Conservation (phyloP, 2,329 filamentous ascomycete genomes). For the Diaporthe destruens region DNA sequence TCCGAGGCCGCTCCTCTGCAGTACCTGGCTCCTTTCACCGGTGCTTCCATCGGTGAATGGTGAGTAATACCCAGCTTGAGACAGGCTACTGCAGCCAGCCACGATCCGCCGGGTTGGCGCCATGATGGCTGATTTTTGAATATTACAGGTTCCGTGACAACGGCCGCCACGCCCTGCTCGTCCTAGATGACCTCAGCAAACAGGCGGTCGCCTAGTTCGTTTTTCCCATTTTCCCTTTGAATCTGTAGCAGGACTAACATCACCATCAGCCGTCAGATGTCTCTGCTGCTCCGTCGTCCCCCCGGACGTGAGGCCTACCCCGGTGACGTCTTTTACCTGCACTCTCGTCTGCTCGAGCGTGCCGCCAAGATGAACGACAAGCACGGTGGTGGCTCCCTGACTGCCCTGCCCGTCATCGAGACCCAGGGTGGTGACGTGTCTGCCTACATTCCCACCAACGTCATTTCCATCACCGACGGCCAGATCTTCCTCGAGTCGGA, state of each 20-base stretch:
- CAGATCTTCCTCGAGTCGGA: conserved; percentile 99
- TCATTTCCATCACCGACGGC: conserved; percentile 99
- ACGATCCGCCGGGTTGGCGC: too few relatives aligned
- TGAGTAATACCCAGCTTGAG: not conserved
- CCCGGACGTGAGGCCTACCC: conserved; percentile 99
- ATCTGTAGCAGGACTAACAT: too few relatives aligned
- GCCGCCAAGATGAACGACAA: conserved; percentile 99
- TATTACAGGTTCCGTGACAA: conserved; percentile 79
- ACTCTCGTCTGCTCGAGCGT: conserved; percentile 99
- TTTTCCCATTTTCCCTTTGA: too few relatives aligned
- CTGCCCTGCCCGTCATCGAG: conserved; percentile 97
- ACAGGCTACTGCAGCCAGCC: too few relatives aligned
- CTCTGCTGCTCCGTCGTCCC: conserved; percentile 94
- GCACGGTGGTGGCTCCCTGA: conserved; percentile 95
- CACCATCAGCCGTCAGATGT: conserved; percentile 83
- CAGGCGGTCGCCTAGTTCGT: conserved; percentile 87
- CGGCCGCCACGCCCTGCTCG: conserved; percentile 88
- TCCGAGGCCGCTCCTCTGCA: conserved; percentile 96
- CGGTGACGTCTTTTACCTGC: conserved; percentile 99
- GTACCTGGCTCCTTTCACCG: conserved; percentile 95
- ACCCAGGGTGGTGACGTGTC: conserved; percentile 99
- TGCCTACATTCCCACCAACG: conserved; percentile 99
- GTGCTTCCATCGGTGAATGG: not conserved
- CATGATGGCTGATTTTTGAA: not conserved
- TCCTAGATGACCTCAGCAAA: conserved; percentile 97